Percentiles rank a stretch among this genome's conserved stretches.
Conservation (phyloP, 2,329 filamentous ascomycete genomes). For the Epichloe aotearoae region DNA sequence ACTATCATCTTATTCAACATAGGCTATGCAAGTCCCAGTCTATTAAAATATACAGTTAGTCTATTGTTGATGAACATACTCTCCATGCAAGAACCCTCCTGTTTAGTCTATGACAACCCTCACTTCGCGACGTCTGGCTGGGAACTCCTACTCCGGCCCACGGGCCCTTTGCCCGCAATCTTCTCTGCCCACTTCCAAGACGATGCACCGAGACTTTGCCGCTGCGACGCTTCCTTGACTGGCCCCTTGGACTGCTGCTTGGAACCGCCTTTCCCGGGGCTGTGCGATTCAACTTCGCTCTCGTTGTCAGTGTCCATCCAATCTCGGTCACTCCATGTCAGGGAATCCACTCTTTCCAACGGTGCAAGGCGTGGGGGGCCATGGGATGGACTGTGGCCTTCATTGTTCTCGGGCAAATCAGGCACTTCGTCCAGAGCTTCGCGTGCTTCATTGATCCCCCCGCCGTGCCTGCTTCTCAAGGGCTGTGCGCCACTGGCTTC, state of each 20-base stretch:
- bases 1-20: no score
- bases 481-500: conserved; percentile 16
- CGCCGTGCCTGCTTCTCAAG: conserved; percentile 6
- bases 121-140: neutral
- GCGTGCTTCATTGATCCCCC: conserved; percentile 6
- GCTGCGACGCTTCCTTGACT: conserved; percentile 9
- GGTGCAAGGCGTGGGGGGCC: conserved; percentile 6
- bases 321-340: conserved; percentile 54
- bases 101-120: neutral
- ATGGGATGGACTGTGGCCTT: conserved; percentile 11
- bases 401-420: conserved; percentile 25
- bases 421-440: conserved; percentile 32
- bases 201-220: conserved; percentile 12
- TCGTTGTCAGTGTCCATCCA: conserved; percentile 42
- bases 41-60: neutral
- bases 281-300: conserved; percentile 20
- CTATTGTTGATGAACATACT: neutral
- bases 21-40: neutral
- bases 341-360: conserved; percentile 33
- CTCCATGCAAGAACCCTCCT: neutral
- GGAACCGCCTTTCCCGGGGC: conserved; percentile 9
- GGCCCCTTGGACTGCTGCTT: neutral
- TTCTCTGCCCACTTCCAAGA: conserved; percentile 42
- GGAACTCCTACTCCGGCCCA: conserved; percentile 17
- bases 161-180: conserved; percentile 32